Conservation (phyloP, 2,329 filamentous ascomycete genomes). For the Zymoseptoria tritici region DNA sequence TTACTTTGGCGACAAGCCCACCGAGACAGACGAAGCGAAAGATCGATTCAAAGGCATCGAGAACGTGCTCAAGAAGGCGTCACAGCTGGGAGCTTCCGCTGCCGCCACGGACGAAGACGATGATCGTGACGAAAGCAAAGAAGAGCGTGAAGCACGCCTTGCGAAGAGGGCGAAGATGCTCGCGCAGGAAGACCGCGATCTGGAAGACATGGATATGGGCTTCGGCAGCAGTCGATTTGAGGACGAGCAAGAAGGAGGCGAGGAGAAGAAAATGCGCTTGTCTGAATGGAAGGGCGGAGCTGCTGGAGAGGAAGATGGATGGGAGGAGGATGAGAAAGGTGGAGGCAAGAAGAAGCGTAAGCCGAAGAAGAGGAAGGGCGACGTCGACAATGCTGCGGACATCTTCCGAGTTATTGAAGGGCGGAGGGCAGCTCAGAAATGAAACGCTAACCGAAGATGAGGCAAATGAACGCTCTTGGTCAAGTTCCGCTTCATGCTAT, state of each 20-base stretch:
- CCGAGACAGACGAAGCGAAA: conserved; percentile 8
- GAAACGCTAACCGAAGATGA: conserved; percentile 4
- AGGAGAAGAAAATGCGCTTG: conserved; percentile 55
- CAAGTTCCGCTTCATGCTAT: neutral
- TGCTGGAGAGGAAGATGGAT: conserved; percentile 44
- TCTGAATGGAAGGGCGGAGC: conserved; percentile 54
- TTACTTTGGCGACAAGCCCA: conserved; percentile 30
- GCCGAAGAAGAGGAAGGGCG: conserved; percentile 54
- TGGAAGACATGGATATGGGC: conserved; percentile 87
- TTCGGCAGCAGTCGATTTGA: conserved; percentile 84
- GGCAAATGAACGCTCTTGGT: no score
- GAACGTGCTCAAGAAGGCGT: conserved; percentile 62
- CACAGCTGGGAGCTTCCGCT: conserved; percentile 41
- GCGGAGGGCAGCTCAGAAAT: conserved; percentile 23
- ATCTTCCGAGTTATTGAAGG: conserved; percentile 30
- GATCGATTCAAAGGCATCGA: conserved; percentile 26
- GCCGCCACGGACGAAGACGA: conserved; percentile 37
- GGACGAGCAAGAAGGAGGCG: conserved; percentile 66
- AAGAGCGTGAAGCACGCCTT: conserved; percentile 57
- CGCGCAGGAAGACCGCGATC: conserved; percentile 64
- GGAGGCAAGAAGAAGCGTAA: conserved; percentile 65
- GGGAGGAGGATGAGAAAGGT: conserved; percentile 50
- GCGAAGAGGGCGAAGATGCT: conserved; percentile 60
- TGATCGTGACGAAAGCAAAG: conserved; percentile 37
- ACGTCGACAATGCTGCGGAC: conserved; percentile 27